Base-by-base conservation (phyloP, 129 eudicot genomes). In the Logfia minima region DNA sequence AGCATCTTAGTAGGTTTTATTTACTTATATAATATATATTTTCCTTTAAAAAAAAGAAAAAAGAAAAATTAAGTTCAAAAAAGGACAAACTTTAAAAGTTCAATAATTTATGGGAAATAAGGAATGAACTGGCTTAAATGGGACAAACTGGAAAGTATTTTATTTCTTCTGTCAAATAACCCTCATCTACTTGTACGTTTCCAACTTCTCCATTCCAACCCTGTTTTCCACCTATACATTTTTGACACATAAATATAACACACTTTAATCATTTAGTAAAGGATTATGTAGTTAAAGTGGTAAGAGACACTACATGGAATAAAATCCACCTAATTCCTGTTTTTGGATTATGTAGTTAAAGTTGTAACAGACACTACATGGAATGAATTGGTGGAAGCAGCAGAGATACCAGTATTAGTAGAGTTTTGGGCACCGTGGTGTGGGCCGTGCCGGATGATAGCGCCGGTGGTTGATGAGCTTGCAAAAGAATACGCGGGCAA, bases 391-490 rank as follows among this genome's bases (percentile, higher is more conserved):
- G 89, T 88, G 37, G 77, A 68, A 4, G 82, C 73, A 28, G 84
- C 84, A 6, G 71, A 75, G 0, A 66, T 29, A 5, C 87, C 87
- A 4, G 92, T 78, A 63, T 24, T 88, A 76, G 92, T 88, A 32
- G 89, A 85, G 56, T 83, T 88, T 6, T 88, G 92, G 92, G 92
- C 92, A 66, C 92, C 89, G 0, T 88, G 89, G 89, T 85, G 92
- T 75, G 92, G 87, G 18, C 92, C 92, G 0, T 88, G 92, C 82
- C 83, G 85, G 59, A 79, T 88, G 84, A 88, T 88, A 10, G 86
- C 88, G 1, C 88, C 91, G 26, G 86, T 84, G 61, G 77, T 87
- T 16, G 92, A 88, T 26, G 92, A 85, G 11, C 70, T 88, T 71
- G 89, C 92, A 21, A 88, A 83, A 69, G 89, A 88, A 24, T 88